These are phyloP conservation scores for Tylopilus felleus DNA, from an alignment of 768 basidiomycete species.

Conservation along the genomic window DNA sequence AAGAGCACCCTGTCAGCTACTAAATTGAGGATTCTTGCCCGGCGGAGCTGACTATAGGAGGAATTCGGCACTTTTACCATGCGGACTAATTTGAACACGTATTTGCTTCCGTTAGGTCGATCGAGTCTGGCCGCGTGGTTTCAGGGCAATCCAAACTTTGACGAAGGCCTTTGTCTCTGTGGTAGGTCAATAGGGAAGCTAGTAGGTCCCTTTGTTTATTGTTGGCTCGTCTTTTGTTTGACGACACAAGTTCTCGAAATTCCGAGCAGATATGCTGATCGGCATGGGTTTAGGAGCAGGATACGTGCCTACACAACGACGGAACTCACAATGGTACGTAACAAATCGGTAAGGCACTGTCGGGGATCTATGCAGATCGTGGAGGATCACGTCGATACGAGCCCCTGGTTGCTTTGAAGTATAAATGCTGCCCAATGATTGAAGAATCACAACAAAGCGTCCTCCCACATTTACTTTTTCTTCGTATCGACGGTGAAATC, in stretches of 20 bases:
- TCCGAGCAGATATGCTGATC: neutral
- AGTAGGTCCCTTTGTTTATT: neutral
- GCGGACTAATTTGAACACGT: neutral
- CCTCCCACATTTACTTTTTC: neutral
- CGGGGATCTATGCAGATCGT: constrained; percentile 8
- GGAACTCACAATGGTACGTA: constrained; percentile 15
- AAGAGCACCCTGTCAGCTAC: neutral
- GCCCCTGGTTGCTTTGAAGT: constrained; percentile 26
- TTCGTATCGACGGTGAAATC: constrained; percentile 6
- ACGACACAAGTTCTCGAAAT: neutral
- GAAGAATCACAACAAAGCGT: constrained; percentile 4
- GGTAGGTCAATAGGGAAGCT: neutral
- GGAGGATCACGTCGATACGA: constrained; percentile 3
- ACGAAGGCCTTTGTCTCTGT: neutral
- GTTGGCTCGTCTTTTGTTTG: neutral
- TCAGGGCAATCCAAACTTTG: neutral
- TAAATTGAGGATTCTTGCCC: neutral
- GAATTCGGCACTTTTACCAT: neutral
- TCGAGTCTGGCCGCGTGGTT: neutral
- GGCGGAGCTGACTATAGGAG: neutral
- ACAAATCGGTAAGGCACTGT: constrained; percentile 6
- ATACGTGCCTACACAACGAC: neutral
- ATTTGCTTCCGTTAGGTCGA: constrained; percentile 12
- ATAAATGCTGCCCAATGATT: constrained; percentile 16
- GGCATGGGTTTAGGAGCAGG: neutral